Evolutionary conservation across 2,329 filamentous ascomycete genomes (phyloP), one percentile per base, ranked within the genome.

Genomic region (Diaporthe sp.): DNA sequence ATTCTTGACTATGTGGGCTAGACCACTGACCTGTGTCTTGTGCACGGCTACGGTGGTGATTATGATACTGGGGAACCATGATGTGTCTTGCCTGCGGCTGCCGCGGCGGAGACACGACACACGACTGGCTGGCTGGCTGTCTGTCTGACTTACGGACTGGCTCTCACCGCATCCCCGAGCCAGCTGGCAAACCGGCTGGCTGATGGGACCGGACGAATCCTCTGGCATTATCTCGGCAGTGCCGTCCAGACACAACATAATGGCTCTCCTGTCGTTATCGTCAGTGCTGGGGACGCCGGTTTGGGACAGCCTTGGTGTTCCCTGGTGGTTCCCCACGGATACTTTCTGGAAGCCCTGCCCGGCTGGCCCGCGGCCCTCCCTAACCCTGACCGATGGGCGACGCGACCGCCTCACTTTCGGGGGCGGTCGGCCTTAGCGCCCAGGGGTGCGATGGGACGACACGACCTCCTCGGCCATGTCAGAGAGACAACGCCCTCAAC

Each of bases 281-380:
- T 22, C 59, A 13, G 6, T 51, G n/a, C 47, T 66, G 63, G 63
- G 47, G n/a, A 37, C n/a, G 15, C 51, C 47, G 47, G 32, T 68
- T 35, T n/a, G 47, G 44, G 44, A 27, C 30, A 68, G 47, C 47
- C 63, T 32, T 30, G 63, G 19, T 12, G 10, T 25, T 47, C n/a
- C n/a, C n/a, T n/a, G n/a, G n/a, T n/a, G n/a, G n/a, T 47, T 53
- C 47, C 32, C 59, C 25, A 32, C 32, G 1, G 25, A 68, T 53
- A 53, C 47, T 68, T 68, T 68, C 63, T 68, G 63, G 47, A 68
- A 68, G 63, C 63, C 63, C 63, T 39, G 44, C 44, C 63, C 63
- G 63, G 47, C 63, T 53, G 47, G 32, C 63, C 63, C 63, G 63
- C 63, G 47, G 47, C 32, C 47, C 47, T 53, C 63, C 47, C 47